phyloP scores from a whole-genome alignment of 2,329 filamentous ascomycete genomes.

The Cordyceps fumosorosea region DNA sequence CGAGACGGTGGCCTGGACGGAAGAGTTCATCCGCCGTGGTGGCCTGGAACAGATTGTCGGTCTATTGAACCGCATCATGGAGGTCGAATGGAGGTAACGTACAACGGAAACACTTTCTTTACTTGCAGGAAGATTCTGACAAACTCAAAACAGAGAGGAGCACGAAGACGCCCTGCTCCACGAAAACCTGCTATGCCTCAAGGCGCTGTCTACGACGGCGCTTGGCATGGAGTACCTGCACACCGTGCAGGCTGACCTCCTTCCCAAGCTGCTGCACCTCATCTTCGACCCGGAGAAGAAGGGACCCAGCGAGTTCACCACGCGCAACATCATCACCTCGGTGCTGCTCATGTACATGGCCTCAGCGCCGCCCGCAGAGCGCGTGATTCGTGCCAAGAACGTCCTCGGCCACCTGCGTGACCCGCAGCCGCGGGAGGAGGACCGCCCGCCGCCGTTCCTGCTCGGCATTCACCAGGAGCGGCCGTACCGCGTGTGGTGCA shows the following conservation, averaged over 20 bases:
- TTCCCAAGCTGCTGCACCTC: constrained; percentile 80
- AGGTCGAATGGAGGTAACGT: constrained; percentile 87
- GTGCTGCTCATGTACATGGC: constrained; percentile 85
- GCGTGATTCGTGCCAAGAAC: constrained; percentile 62
- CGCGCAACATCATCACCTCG: constrained; percentile 81
- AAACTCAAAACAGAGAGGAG: constrained; percentile 60
- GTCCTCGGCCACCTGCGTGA: constrained; percentile 77
- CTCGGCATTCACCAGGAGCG: constrained; percentile 80
- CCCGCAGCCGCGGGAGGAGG: constrained; percentile 66
- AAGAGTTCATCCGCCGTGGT: constrained; percentile 79
- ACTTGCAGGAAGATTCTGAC: constrained; percentile 14
- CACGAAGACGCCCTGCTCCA: constrained; percentile 91
- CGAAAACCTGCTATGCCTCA: constrained; percentile 86
- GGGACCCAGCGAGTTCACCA: constrained; percentile 93
- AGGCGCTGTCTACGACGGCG: constrained; percentile 88
- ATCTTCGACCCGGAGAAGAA: constrained; percentile 98
- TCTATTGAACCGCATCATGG: constrained; percentile 84
- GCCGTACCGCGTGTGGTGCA: constrained; percentile 90
- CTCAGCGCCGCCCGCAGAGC: constrained; percentile 52
- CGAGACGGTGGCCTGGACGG: constrained; percentile 93
- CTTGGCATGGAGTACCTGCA: constrained; percentile 76
- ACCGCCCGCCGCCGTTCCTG: constrained; percentile 77
- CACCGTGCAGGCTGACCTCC: constrained; percentile 71
- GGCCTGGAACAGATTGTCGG: constrained; percentile 90
- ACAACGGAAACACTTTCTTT: constrained; percentile 11